Conservation (phyloP, 192 early-diverging fungal species). For the Gonapodya sp. region DNA sequence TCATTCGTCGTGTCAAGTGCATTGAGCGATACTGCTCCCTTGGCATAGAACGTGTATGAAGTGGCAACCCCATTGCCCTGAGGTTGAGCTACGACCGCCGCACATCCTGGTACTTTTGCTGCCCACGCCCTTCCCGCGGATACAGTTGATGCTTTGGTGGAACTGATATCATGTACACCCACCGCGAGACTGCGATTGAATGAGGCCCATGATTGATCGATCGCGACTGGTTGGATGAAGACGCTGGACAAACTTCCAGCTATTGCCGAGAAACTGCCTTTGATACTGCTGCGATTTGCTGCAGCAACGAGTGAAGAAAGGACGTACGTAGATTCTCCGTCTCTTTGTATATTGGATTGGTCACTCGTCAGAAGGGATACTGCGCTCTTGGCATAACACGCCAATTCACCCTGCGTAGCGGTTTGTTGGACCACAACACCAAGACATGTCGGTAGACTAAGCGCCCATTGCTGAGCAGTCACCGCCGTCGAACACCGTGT, state of each 20-base stretch:
- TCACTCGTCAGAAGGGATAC: background rate
- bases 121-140: background rate
- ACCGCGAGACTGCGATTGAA: background rate
- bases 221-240: background rate
- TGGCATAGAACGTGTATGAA: background rate
- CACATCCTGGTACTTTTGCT: background rate
- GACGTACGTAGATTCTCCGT: background rate
- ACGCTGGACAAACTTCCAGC: too few species aligned
- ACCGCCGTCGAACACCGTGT: background rate
- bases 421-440: background rate
- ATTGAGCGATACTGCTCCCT: background rate
- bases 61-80: background rate
- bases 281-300: too few species aligned
- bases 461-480: background rate
- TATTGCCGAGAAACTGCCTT: too few species aligned
- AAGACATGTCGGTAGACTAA: background rate
- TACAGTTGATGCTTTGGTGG: background rate
- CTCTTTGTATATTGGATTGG: background rate
- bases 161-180: background rate
- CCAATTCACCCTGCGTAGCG: background rate
- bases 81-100: background rate
- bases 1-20: background rate
- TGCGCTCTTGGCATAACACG: background rate
- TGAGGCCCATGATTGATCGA: background rate
- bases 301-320: background rate